Percentiles rank a stretch among this genome's conserved stretches.
phyloP scores from a whole-genome alignment of 1,139 yeast genomes.

The Saccharomyces hybrid region DNA sequence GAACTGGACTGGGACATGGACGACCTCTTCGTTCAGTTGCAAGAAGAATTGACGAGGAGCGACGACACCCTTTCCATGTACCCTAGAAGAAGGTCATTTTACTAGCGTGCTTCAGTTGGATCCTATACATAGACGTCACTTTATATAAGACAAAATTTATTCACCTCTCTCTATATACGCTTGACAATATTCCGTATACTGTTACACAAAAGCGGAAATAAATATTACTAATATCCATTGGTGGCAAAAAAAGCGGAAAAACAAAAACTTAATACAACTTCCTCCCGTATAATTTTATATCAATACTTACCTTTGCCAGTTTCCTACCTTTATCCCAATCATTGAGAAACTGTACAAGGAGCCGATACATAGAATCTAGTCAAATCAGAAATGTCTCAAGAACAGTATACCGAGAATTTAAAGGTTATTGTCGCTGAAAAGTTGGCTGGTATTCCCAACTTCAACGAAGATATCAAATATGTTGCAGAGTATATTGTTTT shows the following conservation, averaged over 20 bases:
- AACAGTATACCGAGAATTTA: constrained; percentile 31
- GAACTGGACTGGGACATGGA: constrained; percentile 14
- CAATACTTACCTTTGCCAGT: no score
- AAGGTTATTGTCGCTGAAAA: constrained; percentile 33
- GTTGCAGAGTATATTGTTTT: constrained; percentile 75
- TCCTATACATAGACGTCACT: neutral
- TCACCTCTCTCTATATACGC: no score
- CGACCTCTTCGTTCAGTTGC: constrained; percentile 10
- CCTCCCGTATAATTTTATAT: no score
- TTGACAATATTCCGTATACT: no score
- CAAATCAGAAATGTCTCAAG: constrained; percentile 23
- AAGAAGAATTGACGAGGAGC: constrained; percentile 14
- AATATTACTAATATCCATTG: no score
- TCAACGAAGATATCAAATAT: constrained; percentile 62
- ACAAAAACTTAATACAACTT: no score
- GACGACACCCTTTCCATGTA: constrained; percentile 14
- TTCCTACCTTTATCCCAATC: no score
- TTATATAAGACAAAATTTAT: no score
- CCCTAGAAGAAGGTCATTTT: constrained; percentile 16
- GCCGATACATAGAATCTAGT: neutral
- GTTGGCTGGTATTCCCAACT: constrained; percentile 32
- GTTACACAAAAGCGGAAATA: no score
- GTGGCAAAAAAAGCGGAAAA: no score
- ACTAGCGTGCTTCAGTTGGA: constrained; percentile 3
- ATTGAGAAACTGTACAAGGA: neutral